Conservation (phyloP, 1,284 basidiomycete genomes). For the Marasmius tenuissimus region DNA sequence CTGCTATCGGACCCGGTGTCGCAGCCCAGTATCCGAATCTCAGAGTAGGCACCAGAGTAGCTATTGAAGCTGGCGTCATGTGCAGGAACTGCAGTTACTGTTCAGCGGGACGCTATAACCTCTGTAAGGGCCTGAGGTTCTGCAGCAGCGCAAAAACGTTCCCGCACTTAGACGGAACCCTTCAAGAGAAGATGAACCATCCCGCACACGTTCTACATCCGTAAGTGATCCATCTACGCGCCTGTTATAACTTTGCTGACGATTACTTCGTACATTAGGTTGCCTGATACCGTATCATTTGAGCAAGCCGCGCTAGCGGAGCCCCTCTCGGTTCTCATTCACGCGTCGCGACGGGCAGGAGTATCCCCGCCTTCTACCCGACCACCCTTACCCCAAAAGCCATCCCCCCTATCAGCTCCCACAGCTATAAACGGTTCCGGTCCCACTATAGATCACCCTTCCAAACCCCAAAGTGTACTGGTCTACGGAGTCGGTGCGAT, state of each 20-base stretch:
- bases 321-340: conserved; percentile 87
- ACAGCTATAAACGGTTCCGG: conserved; percentile 4
- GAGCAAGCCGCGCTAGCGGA: conserved; percentile 87
- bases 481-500: conserved; percentile 93
- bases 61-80: conserved; percentile 91
- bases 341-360: conserved; percentile 74
- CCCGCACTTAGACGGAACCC: conserved; percentile 91
- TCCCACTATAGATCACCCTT: conserved; percentile 20
- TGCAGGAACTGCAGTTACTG: conserved; percentile 76
- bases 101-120: conserved; percentile 84
- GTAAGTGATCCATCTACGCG: conserved; percentile 46
- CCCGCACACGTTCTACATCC: conserved; percentile 84
- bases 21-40: conserved; percentile 41
- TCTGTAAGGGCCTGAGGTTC: conserved; percentile 89
- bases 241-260: not conserved
- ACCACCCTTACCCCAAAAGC: conserved; percentile 4
- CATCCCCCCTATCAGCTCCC: not conserved
- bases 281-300: conserved; percentile 76
- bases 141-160: conserved; percentile 88
- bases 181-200: conserved; percentile 88
- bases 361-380: conserved; percentile 33
- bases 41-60: conserved; percentile 84
- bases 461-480: conserved; percentile 60
- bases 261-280: conserved; percentile 38
- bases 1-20: conserved; percentile 70